Evolutionary conservation across 2,329 filamentous ascomycete genomes (phyloP).

Genomic region (Parascedosporium putredinis): DNA sequence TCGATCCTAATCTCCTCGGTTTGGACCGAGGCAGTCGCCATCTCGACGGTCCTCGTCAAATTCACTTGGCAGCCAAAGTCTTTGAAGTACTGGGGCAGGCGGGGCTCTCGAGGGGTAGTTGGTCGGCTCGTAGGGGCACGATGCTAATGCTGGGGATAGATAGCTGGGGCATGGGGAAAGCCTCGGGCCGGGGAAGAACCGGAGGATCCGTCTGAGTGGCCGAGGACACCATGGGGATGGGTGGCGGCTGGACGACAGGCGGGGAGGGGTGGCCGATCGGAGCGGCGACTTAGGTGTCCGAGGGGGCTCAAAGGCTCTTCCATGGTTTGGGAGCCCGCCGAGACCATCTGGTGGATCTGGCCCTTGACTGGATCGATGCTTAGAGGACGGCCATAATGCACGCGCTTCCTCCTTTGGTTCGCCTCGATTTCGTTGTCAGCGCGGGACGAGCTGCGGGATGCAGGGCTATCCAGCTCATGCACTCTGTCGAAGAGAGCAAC

Average conservation of each 20-base stretch:
- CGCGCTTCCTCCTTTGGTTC: conserved; percentile 63
- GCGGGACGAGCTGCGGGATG: conserved; percentile 20
- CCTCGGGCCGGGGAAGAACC: conserved; percentile 14
- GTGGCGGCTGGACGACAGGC: conserved; percentile 17
- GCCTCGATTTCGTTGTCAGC: conserved; percentile 55
- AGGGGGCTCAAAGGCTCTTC: conserved; percentile 55
- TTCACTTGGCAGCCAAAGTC: conserved; percentile 75
- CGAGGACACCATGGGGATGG: conserved; percentile 35
- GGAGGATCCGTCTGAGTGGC: conserved; percentile 53
- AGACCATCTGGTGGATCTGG: conserved; percentile 45
- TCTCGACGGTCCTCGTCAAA: conserved; percentile 16
- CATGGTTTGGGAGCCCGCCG: conserved; percentile 51
- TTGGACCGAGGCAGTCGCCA: conserved; percentile 46
- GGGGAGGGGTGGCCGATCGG: conserved; percentile 29
- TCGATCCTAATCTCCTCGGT: conserved; percentile 88
- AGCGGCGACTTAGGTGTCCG: conserved; percentile 47
- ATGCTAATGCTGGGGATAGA: conserved; percentile 81
- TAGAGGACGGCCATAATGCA: conserved; percentile 41
- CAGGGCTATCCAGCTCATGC: conserved; percentile 29
- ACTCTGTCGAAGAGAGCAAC: conserved; percentile 24
- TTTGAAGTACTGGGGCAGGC: conserved; percentile 72
- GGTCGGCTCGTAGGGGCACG: conserved; percentile 74
- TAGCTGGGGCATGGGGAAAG: conserved; percentile 29
- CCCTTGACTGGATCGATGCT: conserved; percentile 33
- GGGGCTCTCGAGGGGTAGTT: conserved; percentile 62